Evolutionary conservation across 139 green algal species (phyloP).

Genomic region (Chlorella sp.): DNA sequence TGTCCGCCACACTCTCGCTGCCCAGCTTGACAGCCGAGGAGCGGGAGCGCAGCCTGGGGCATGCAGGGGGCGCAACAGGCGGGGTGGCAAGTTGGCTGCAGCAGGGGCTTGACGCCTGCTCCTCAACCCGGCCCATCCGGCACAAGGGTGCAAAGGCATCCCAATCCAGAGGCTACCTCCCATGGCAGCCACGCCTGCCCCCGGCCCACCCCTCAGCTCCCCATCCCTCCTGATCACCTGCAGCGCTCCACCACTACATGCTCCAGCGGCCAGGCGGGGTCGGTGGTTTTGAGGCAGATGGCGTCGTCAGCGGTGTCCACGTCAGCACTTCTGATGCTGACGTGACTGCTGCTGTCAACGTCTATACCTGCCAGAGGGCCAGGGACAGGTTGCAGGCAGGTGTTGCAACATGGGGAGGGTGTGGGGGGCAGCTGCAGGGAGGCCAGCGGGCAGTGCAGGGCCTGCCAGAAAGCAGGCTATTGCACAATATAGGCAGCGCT

Average conservation of each 20-base stretch:
- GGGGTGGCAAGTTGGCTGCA: background rate
- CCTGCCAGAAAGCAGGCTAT: too few species aligned
- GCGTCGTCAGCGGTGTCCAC: conserved; percentile 59
- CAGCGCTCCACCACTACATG: conserved; percentile 22
- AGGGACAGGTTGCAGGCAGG: background rate
- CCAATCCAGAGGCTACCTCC: too few species aligned
- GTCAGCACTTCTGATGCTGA: conserved; percentile 28
- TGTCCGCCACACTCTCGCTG: conserved; percentile 35
- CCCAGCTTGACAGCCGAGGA: conserved; percentile 49
- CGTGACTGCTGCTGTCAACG: conserved; percentile 45
- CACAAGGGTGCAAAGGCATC: too few species aligned
- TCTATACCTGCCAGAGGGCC: conserved; percentile 45
- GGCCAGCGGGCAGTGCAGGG: background rate
- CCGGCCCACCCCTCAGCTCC: background rate
- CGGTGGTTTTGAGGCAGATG: conserved; percentile 55
- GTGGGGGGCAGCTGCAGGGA: too few species aligned
- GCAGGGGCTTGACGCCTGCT: background rate
- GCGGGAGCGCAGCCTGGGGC: conserved; percentile 35
- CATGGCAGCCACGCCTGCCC: background rate
- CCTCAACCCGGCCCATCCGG: too few species aligned
- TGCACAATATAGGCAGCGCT: too few species aligned
- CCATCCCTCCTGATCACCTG: background rate
- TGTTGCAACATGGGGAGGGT: too few species aligned
- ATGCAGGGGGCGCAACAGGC: too few species aligned
- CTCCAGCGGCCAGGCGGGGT: background rate